A percentile compares a stretch with the other conserved stretches of the same genome.
Evolutionary conservation across 1,284 basidiomycete genomes (phyloP).

Genomic region (Naganishia sp.): DNA sequence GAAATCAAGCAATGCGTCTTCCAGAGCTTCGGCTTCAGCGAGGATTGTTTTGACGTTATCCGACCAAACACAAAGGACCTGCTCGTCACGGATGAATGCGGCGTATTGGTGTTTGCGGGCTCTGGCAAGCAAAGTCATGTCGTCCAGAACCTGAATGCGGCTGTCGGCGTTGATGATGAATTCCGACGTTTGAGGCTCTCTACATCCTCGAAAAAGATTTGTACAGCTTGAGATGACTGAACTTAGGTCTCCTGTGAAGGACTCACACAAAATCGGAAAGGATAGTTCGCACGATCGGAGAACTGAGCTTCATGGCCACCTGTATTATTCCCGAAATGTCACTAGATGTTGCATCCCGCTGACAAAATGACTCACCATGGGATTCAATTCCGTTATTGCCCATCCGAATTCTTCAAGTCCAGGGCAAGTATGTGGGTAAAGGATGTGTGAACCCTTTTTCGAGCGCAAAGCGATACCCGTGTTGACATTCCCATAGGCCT

Average conservation of each 20-base stretch:
- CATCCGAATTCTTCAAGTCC: slow-evolving; percentile 43
- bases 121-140: slow-evolving; percentile 63
- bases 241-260: neutral
- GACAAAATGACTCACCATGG: slow-evolving; percentile 35
- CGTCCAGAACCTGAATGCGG: slow-evolving; percentile 53
- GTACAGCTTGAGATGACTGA: too few species aligned
- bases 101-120: slow-evolving; percentile 80
- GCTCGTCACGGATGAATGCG: slow-evolving; percentile 77
- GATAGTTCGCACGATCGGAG: slow-evolving; percentile 12
- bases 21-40: slow-evolving; percentile 62
- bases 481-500: slow-evolving; percentile 31
- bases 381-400: slow-evolving; percentile 42
- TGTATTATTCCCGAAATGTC: neutral
- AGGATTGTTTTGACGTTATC: slow-evolving; percentile 72
- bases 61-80: slow-evolving; percentile 72
- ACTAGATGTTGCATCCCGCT: neutral
- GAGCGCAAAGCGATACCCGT: slow-evolving; percentile 46
- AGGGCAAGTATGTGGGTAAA: slow-evolving; percentile 44
- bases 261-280: slow-evolving; percentile 18
- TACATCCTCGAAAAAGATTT: too few species aligned
- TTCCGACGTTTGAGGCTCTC: slow-evolving; percentile 1
- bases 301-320: slow-evolving; percentile 13
- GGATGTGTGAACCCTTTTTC: slow-evolving; percentile 43
- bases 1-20: slow-evolving; percentile 58
- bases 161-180: slow-evolving; percentile 33